Conservation (phyloP, 495 filamentous ascomycete species). For the Cairneyella variabilis region DNA sequence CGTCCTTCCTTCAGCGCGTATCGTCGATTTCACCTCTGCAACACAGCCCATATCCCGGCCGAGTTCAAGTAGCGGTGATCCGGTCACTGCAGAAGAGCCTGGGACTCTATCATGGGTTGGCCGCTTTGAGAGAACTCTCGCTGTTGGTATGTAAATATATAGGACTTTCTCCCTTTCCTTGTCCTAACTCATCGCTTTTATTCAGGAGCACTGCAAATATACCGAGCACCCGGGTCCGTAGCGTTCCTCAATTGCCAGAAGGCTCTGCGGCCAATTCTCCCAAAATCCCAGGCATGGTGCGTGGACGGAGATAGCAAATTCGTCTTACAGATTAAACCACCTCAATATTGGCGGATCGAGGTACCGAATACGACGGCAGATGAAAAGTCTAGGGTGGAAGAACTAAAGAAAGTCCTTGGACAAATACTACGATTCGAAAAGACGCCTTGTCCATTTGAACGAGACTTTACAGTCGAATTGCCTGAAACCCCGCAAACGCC, state of each 20-base stretch:
- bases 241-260: slow-evolving; percentile 81
- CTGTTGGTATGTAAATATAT: slow-evolving; percentile 62
- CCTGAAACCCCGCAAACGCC: slow-evolving; percentile 66
- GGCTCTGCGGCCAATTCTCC: slow-evolving; percentile 75
- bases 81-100: slow-evolving; percentile 31
- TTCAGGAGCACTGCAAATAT: slow-evolving; percentile 70
- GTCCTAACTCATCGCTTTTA: not conserved
- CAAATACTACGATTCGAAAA: slow-evolving; percentile 78
- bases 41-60: slow-evolving; percentile 28
- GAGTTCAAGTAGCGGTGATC: slow-evolving; percentile 27
- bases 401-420: slow-evolving; percentile 64
- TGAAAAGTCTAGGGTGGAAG: slow-evolving; percentile 53
- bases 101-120: slow-evolving; percentile 72
- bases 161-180: not conserved
- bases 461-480: slow-evolving; percentile 69
- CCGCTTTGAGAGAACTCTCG: slow-evolving; percentile 74
- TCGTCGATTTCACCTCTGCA: slow-evolving; percentile 57
- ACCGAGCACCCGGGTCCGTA: slow-evolving; percentile 74
- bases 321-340: slow-evolving; percentile 71
- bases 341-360: slow-evolving; percentile 87
- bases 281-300: slow-evolving; percentile 89
- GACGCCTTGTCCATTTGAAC: slow-evolving; percentile 79
- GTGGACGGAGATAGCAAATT: slow-evolving; percentile 80
- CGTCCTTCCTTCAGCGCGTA: slow-evolving; percentile 60
- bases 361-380: slow-evolving; percentile 59